Percentiles rank a stretch among this genome's conserved stretches.
phyloP scores from a whole-genome alignment of 805 yeast genomes.

The Scheffersomyces coipomensis region DNA sequence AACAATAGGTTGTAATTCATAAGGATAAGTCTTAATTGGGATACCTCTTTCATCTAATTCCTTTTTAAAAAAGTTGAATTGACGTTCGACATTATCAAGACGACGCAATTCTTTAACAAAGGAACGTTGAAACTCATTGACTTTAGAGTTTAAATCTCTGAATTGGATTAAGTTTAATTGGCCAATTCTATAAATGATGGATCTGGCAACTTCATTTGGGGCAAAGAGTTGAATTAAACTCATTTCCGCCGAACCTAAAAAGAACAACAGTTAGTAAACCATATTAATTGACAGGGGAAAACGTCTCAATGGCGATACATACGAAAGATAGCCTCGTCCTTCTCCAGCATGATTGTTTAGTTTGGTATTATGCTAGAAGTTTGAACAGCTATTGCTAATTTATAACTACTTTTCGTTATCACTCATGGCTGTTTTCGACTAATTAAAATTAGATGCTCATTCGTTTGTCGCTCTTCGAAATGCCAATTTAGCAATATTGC shows the following conservation, averaged over 20 bases:
- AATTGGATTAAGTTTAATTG: slow-evolving; percentile 84
- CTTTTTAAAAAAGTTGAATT: slow-evolving; percentile 45
- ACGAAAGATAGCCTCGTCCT: slow-evolving; percentile 49
- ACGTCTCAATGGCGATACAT: no score
- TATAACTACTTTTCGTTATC: no score
- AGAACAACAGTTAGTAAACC: slow-evolving; percentile 11
- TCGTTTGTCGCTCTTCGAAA: no score
- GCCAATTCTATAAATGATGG: slow-evolving; percentile 82
- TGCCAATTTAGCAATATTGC: no score
- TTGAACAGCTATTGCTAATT: no score
- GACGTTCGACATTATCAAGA: slow-evolving; percentile 86
- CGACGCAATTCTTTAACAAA: slow-evolving; percentile 85
- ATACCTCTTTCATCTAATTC: slow-evolving; percentile 53
- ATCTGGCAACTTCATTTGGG: slow-evolving; percentile 87
- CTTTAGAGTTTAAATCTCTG: slow-evolving; percentile 75
- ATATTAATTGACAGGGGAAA: no score
- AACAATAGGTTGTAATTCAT: slow-evolving; percentile 20
- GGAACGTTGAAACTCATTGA: slow-evolving; percentile 83
- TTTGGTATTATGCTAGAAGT: no score
- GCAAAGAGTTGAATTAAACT: slow-evolving; percentile 87
- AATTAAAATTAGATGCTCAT: no score
- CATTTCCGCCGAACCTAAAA: slow-evolving; percentile 90
- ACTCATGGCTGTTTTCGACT: no score
- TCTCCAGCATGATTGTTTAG: slow-evolving; percentile 19
- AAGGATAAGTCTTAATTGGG: slow-evolving; percentile 25